Conservation (phyloP, 2,329 filamentous ascomycete species). For the Ophiocordyceps camponoti-floridani region DNA sequence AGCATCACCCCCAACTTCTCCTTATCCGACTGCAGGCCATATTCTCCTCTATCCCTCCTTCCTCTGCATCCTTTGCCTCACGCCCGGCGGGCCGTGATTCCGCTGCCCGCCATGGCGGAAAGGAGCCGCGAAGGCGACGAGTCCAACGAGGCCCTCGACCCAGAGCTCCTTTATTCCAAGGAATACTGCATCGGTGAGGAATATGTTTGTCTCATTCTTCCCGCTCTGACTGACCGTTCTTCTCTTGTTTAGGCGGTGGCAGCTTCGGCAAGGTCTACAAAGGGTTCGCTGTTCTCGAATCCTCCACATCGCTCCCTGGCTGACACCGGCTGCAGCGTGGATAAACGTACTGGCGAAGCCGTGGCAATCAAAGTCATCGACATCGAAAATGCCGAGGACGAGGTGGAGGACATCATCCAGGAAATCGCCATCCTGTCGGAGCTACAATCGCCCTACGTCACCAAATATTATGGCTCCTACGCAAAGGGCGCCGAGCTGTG, state of each 20-base stretch:
- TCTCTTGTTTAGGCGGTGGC: conserved; percentile 34
- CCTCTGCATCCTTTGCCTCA: background rate
- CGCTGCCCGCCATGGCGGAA: conserved; percentile 23
- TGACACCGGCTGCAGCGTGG: conserved; percentile 32
- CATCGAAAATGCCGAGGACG: conserved; percentile 94
- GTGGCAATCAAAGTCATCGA: conserved; percentile 99
- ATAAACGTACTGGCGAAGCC: conserved; percentile 74
- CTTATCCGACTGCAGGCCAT: background rate
- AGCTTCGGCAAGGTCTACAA: conserved; percentile 97
- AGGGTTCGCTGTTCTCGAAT: conserved; percentile 23
- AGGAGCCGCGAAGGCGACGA: conserved; percentile 27
- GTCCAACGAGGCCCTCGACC: conserved; percentile 45
- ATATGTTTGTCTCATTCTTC: background rate
- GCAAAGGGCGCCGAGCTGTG: conserved; percentile 92
- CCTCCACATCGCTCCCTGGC: background rate
- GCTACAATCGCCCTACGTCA: conserved; percentile 84
- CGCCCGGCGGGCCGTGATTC: background rate
- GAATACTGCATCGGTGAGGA: conserved; percentile 67
- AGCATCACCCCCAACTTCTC: background rate
- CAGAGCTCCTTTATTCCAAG: conserved; percentile 83
- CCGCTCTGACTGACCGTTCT: background rate
- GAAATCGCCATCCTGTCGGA: conserved; percentile 92
- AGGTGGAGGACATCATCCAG: conserved; percentile 94
- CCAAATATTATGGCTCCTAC: conserved; percentile 95
- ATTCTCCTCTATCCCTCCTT: background rate